Conservation (phyloP, 768 basidiomycete genomes). For the Artomyces pyxidatus region DNA sequence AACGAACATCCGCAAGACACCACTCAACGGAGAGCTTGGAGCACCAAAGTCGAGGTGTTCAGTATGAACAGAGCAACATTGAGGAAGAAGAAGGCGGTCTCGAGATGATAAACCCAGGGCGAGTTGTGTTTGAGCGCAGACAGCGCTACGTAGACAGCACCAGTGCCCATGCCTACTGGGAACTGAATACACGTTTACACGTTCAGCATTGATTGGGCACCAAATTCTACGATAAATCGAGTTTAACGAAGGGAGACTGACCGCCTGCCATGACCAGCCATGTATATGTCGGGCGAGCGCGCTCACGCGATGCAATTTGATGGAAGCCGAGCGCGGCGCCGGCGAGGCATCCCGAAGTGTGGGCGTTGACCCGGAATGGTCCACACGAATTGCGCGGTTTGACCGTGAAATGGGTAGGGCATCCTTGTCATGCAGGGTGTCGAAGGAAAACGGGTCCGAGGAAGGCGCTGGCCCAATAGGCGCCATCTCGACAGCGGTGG, state of each 20-base stretch:
- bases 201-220: no score
- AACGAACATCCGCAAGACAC: not conserved
- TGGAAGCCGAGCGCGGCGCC: no score
- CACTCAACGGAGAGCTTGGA: conserved; percentile 34
- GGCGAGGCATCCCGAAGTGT: no score
- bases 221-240: not conserved
- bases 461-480: no score
- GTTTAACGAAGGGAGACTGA: conserved; percentile 18
- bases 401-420: no score
- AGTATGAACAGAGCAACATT: conserved; percentile 39
- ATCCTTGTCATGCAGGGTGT: no score
- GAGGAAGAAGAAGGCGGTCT: conserved; percentile 39
- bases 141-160: conserved; percentile 40
- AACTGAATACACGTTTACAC: conserved; percentile 28
- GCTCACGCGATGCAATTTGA: conserved; percentile 19
- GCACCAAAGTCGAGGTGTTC: conserved; percentile 32
- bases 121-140: conserved; percentile 30
- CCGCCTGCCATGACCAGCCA: conserved; percentile 45
- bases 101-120: conserved; percentile 26
- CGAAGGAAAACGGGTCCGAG: no score
- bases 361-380: no score
- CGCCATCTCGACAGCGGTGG: no score
- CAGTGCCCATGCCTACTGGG: conserved; percentile 42
- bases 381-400: no score
- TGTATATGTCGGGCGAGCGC: conserved; percentile 35